Conservation (phyloP, 352 stramenopile genomes). For the Halophytophthora polymorphica region DNA sequence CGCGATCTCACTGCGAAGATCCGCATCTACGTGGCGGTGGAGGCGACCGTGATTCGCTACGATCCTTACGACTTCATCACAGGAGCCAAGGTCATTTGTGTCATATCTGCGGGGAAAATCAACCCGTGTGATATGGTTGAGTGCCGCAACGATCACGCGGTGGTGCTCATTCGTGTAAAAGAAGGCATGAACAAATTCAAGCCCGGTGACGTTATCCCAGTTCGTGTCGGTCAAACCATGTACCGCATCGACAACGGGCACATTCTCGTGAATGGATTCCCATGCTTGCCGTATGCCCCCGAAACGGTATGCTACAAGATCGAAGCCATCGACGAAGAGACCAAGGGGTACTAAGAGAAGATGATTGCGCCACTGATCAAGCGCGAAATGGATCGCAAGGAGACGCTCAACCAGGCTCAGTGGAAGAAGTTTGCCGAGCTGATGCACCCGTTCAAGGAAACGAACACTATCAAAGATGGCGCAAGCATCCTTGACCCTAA, state of each 20-base stretch:
- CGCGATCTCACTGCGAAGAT: slow-evolving; percentile 6
- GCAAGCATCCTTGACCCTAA: neutral
- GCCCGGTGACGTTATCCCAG: slow-evolving; percentile 3
- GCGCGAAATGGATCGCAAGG: slow-evolving; percentile 6
- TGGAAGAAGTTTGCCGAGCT: slow-evolving; percentile 4
- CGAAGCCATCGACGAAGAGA: neutral
- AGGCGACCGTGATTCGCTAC: slow-evolving; percentile 8
- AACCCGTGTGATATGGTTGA: slow-evolving; percentile 6
- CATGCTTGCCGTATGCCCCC: slow-evolving; percentile 6
- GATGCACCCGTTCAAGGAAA: slow-evolving; percentile 5
- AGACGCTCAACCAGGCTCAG: neutral
- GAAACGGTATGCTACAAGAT: neutral
- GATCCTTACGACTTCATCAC: slow-evolving; percentile 9
- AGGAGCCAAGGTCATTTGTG: neutral
- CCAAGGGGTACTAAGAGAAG: neutral
- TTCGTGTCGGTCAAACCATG: slow-evolving; percentile 7
- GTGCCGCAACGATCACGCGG: slow-evolving; percentile 9
- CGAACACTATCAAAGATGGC: neutral
- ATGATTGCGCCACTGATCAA: slow-evolving; percentile 6
- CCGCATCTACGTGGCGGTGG: slow-evolving; percentile 6
- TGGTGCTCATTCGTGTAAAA: slow-evolving; percentile 1
- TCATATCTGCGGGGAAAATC: slow-evolving; percentile 9
- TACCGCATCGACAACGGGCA: slow-evolving; percentile 6
- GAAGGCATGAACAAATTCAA: neutral
- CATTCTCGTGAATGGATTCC: slow-evolving; percentile 7